A percentile compares a stretch with the other conserved stretches of the same genome.
Conservation (phyloP, 2,329 filamentous ascomycete species). For the Calonectria crousiana region DNA sequence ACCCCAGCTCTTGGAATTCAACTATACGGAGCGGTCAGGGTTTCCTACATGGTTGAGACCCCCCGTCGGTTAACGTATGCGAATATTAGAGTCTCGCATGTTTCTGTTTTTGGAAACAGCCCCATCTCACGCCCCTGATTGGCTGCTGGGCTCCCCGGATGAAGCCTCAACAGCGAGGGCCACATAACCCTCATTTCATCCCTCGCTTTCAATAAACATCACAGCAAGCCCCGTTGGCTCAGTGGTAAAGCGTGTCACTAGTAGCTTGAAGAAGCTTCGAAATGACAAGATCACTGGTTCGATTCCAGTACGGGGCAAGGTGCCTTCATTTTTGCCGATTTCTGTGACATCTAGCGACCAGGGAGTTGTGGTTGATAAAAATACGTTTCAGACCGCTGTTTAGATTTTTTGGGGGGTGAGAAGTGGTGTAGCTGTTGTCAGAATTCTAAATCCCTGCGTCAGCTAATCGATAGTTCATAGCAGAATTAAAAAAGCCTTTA, state of each 20-base stretch:
- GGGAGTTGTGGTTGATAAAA: not conserved
- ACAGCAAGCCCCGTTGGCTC: conserved; percentile 11
- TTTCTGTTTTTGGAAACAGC: not conserved
- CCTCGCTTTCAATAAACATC: not conserved
- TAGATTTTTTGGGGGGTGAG: not conserved
- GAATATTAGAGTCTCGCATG: not conserved
- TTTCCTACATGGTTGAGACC: not conserved
- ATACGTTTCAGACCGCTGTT: not conserved
- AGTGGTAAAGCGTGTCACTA: conserved; percentile 16
- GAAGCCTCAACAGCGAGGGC: not conserved
- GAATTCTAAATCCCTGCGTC: not conserved
- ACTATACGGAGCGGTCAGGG: not conserved
- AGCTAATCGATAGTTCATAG: not conserved
- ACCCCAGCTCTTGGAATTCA: not conserved
- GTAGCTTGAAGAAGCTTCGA: not conserved
- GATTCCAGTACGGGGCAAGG: conserved; percentile 13
- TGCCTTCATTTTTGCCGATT: not conserved
- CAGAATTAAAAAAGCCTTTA: not conserved
- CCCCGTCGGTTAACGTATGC: not conserved
- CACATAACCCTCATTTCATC: not conserved
- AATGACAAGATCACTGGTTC: conserved; percentile 15
- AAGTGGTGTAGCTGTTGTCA: not conserved
- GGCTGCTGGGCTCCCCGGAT: not conserved
- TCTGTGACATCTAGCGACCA: not conserved
- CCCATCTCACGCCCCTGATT: not conserved